These are phyloP conservation scores for Penicillium maclennaniae DNA, from an alignment of 495 filamentous ascomycete species.

Conservation along the genomic window DNA sequence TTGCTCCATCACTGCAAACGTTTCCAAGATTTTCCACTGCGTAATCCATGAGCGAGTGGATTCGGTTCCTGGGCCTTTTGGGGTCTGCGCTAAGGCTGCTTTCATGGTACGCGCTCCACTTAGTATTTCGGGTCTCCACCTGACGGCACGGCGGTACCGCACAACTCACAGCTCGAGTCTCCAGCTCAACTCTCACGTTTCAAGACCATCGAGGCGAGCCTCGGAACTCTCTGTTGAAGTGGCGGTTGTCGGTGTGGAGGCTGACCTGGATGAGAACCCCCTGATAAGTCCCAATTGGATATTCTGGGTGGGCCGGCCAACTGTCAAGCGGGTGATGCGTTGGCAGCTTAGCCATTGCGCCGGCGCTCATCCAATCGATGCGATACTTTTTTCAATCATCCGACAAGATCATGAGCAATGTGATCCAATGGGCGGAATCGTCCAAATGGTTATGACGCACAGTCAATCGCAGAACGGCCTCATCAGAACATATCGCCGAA, in stretches of 20 bases:
- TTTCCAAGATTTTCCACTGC: constrained; percentile 2
- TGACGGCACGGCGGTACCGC: constrained; percentile 4
- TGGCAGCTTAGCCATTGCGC: constrained; percentile 11
- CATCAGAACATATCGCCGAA: constrained; percentile 8
- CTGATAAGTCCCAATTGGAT: constrained; percentile 13
- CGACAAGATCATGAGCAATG: neutral
- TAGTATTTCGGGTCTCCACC: neutral
- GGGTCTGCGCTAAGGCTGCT: neutral
- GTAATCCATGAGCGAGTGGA: neutral
- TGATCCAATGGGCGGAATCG: constrained; percentile 1
- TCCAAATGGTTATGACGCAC: neutral
- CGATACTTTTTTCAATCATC: neutral
- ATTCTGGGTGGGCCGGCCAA: constrained; percentile 8
- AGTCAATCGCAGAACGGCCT: neutral
- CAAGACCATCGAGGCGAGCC: neutral
- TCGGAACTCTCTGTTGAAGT: neutral
- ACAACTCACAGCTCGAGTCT: neutral
- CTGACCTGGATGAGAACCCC: neutral
- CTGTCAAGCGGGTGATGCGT: constrained; percentile 23
- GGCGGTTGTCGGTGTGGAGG: constrained; percentile 10
- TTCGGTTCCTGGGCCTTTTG: neutral
- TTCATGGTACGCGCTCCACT: constrained; percentile 1
- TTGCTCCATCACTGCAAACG: neutral
- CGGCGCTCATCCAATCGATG: constrained; percentile 13
- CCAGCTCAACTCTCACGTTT: neutral